phyloP scores from a whole-genome alignment of 2,329 filamentous ascomycete species.

The Fusarium torreyae region DNA sequence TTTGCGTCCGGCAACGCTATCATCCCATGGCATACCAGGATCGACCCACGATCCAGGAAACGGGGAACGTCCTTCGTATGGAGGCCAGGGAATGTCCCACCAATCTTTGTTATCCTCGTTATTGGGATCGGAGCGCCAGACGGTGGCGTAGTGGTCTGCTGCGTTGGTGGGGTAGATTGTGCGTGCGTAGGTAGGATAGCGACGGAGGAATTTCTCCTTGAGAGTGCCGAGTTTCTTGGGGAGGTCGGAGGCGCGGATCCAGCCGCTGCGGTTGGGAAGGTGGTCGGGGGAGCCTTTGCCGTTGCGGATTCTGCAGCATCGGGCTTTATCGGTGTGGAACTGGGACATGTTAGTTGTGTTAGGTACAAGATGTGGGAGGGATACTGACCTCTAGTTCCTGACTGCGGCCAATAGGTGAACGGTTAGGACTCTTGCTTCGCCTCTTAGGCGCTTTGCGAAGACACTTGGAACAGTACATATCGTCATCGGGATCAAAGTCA shows the following conservation, averaged over 20 bases:
- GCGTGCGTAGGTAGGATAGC: conserved; percentile 48
- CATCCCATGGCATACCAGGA: conserved; percentile 26
- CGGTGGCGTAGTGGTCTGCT: conserved; percentile 28
- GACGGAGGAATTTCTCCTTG: conserved; percentile 44
- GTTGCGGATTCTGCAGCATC: conserved; percentile 51
- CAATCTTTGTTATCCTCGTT: conserved; percentile 47
- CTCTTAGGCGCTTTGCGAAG: conserved; percentile 50
- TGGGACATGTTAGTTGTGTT: conserved; percentile 33
- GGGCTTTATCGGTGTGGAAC: conserved; percentile 38
- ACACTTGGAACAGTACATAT: conserved; percentile 55
- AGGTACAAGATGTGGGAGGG: no score
- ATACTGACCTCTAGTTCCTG: conserved; percentile 45
- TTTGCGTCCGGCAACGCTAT: not conserved
- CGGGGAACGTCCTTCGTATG: conserved; percentile 41
- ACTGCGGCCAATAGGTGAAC: conserved; percentile 22
- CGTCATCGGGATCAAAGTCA: conserved; percentile 46
- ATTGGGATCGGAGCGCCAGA: conserved; percentile 54
- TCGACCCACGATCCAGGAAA: conserved; percentile 44
- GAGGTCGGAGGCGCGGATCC: conserved; percentile 46
- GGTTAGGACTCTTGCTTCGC: conserved; percentile 38
- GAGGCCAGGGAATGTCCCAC: conserved; percentile 52
- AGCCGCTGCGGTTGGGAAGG: conserved; percentile 55
- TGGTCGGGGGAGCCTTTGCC: conserved; percentile 27
- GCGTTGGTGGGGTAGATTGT: conserved; percentile 51
- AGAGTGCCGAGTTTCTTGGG: conserved; percentile 35